These are phyloP conservation scores for Melastoma candidum DNA, from an alignment of 441 rosid genomes.

Conservation along the genomic window DNA sequence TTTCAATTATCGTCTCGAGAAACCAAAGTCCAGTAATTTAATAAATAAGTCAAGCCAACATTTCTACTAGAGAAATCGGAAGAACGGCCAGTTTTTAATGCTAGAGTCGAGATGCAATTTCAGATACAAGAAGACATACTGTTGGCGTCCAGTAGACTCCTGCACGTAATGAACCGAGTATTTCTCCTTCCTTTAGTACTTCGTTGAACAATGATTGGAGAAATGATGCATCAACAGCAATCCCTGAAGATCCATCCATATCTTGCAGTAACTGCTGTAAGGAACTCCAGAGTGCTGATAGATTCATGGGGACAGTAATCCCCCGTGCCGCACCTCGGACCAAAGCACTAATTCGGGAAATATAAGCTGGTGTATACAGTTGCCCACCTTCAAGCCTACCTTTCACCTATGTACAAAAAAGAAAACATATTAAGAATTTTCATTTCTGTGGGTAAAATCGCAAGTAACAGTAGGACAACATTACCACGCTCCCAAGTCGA, in stretches of 20 bases:
- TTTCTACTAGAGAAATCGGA: too few relatives aligned
- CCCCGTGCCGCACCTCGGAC: slow-evolving; percentile 94
- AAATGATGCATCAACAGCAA: slow-evolving; percentile 73
- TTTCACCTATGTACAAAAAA: slow-evolving; percentile 46
- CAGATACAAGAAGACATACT: slow-evolving; percentile 37
- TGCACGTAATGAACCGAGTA: slow-evolving; percentile 93
- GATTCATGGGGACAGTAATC: slow-evolving; percentile 72
- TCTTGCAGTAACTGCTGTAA: slow-evolving; percentile 80
- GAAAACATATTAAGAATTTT: slow-evolving; percentile 10
- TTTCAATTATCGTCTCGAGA: too few relatives aligned
- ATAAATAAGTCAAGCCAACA: too few relatives aligned
- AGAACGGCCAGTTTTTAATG: too few relatives aligned
- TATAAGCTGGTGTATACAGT: slow-evolving; percentile 88
- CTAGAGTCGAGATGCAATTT: background rate
- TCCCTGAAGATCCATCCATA: slow-evolving; percentile 88
- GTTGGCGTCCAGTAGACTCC: slow-evolving; percentile 95
- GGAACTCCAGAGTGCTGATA: slow-evolving; percentile 63
- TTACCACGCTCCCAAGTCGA: slow-evolving; percentile 83
- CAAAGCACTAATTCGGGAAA: slow-evolving; percentile 87
- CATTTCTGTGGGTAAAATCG: background rate
- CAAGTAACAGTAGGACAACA: background rate
- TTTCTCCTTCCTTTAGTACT: slow-evolving; percentile 64
- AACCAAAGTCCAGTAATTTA: too few relatives aligned
- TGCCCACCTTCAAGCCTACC: slow-evolving; percentile 99
- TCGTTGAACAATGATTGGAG: slow-evolving; percentile 82